Percentiles rank a stretch among this genome's conserved stretches.
Evolutionary conservation across 1,284 basidiomycete species (phyloP).

Genomic region (Puccinia horiana): DNA sequence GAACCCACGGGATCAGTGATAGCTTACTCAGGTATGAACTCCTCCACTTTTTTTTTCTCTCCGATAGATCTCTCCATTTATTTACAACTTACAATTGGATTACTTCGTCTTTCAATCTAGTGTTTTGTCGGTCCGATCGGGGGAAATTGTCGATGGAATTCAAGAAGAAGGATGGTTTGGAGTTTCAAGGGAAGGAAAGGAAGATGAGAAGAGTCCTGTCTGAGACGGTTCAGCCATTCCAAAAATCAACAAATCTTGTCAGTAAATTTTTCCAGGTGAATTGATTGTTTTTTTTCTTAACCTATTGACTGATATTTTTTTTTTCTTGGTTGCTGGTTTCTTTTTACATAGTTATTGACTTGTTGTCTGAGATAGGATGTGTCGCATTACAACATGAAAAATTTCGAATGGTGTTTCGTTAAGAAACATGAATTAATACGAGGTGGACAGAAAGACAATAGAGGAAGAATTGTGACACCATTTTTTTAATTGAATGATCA

Average conservation of each 20-base stretch:
- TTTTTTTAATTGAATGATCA: too few species aligned
- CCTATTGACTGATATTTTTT: background rate
- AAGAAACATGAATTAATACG: too few species aligned
- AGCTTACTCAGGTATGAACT: conserved; percentile 62
- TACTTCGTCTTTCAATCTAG: conserved; percentile 28
- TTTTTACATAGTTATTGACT: background rate
- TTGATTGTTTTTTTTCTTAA: background rate
- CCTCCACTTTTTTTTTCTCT: background rate
- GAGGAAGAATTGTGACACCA: too few species aligned
- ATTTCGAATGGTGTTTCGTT: too few species aligned
- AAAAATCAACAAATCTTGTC: background rate
- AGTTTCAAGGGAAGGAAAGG: background rate
- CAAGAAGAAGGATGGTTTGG: conserved; percentile 51
- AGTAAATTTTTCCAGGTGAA: conserved; percentile 1
- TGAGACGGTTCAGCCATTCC: background rate
- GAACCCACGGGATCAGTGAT: conserved; percentile 67
- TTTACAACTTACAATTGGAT: background rate
- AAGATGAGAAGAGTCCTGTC: background rate
- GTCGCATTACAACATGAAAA: too few species aligned
- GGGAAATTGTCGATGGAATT: conserved; percentile 51
- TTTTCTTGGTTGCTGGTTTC: background rate
- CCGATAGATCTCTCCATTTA: background rate
- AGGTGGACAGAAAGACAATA: too few species aligned
- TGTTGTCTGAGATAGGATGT: background rate
- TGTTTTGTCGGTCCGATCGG: conserved; percentile 52